Percentiles rank a stretch among this genome's conserved stretches.
These are phyloP conservation scores for Mariannaea elegans DNA, from an alignment of 2,329 filamentous ascomycete genomes.

Conservation along the genomic window DNA sequence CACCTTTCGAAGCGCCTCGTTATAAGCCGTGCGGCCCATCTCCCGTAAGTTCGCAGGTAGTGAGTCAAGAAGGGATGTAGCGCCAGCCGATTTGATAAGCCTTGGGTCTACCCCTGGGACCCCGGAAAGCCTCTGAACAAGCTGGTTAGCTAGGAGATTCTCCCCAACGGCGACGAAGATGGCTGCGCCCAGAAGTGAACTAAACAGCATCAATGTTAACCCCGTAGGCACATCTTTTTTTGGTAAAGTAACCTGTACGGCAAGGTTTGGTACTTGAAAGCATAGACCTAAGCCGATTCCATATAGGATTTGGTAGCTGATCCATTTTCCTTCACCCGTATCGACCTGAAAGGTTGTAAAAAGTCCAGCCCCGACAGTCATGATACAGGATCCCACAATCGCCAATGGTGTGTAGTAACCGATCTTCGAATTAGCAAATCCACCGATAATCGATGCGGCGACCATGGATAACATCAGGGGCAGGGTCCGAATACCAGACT, in stretches of 20 bases:
- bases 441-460: background rate
- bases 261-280: background rate
- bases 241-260: background rate
- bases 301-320: background rate
- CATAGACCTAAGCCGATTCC: background rate
- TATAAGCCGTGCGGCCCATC: too few relatives aligned
- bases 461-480: constrained; percentile 7
- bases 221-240: background rate
- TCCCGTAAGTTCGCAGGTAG: too few relatives aligned
- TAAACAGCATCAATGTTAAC: background rate
- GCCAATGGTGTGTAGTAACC: background rate
- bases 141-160: too few relatives aligned
- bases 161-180: too few relatives aligned
- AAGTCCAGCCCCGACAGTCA: background rate
- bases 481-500: background rate
- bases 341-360: background rate
- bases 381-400: background rate
- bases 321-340: background rate
- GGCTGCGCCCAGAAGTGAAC: too few relatives aligned
- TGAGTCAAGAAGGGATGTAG: too few relatives aligned
- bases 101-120: too few relatives aligned
- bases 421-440: background rate
- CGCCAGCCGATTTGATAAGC: too few relatives aligned
- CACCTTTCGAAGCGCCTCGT: too few relatives aligned
- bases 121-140: too few relatives aligned